Evolutionary conservation across 2,329 filamentous ascomycete genomes (phyloP).

Genomic region (Orbilia blumenaviensis): DNA sequence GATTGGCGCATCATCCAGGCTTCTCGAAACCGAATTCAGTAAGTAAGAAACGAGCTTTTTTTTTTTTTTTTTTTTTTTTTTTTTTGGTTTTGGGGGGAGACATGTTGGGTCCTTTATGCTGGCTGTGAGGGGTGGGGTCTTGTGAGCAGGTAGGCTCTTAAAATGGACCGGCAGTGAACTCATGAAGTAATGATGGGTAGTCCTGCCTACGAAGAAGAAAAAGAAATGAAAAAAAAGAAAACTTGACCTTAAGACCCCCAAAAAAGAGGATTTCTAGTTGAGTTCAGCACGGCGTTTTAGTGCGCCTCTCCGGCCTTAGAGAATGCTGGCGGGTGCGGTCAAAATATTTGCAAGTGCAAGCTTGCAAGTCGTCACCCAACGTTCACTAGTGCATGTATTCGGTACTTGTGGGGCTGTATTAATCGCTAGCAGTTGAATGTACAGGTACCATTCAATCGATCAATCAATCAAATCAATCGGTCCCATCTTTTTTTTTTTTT

Average conservation of each 20-base stretch:
- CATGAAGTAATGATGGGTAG: constrained; percentile 47
- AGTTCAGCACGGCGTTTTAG: constrained; percentile 1
- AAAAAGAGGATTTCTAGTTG: constrained; percentile 6
- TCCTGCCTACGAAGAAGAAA: background rate
- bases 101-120: constrained; percentile 24
- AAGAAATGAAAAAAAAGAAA: constrained; percentile 12
- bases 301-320: constrained; percentile 21
- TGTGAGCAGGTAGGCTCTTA: constrained; percentile 44
- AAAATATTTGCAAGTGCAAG: constrained; percentile 31
- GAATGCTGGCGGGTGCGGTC: constrained; percentile 40
- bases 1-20: constrained; percentile 51
- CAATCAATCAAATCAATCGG: too few species aligned
- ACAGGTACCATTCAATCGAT: too few species aligned
- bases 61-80: too few species aligned
- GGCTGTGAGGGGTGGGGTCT: constrained; percentile 46
- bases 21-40: constrained; percentile 49
- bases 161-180: constrained; percentile 49
- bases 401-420: too few species aligned
- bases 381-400: too few species aligned
- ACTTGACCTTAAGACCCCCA: background rate
- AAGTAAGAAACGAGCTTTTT: constrained; percentile 49
- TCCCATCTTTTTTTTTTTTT: background rate
- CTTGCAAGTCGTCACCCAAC: constrained; percentile 44
- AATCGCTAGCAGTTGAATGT: too few species aligned
- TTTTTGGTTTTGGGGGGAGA: too few species aligned